phyloP scores from a whole-genome alignment of 2,329 filamentous ascomycete species.

The Arthrocladium fulminans region DNA sequence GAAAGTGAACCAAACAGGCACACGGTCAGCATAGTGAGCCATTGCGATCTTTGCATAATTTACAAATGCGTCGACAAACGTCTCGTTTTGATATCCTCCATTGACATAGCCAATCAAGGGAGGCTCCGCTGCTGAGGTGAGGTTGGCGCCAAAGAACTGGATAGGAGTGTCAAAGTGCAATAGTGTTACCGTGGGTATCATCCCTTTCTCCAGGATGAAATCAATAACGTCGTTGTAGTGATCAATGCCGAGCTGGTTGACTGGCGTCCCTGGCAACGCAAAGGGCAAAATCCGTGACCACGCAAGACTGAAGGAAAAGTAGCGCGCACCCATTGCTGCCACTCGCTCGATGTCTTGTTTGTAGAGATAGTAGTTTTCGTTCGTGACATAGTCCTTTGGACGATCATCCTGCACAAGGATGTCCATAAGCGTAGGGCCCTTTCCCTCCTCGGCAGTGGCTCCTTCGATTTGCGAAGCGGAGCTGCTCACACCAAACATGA shows the following conservation, averaged over 20 bases:
- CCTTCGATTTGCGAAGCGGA: slow-evolving; percentile 40
- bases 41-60: slow-evolving; percentile 34
- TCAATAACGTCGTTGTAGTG: slow-evolving; percentile 44
- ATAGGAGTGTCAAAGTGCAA: slow-evolving; percentile 18
- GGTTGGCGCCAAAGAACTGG: slow-evolving; percentile 16
- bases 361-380: slow-evolving; percentile 44
- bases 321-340: slow-evolving; percentile 31
- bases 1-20: slow-evolving; percentile 36
- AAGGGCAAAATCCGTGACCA: slow-evolving; percentile 45
- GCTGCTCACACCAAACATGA: slow-evolving; percentile 37
- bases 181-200: slow-evolving; percentile 39
- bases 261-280: slow-evolving; percentile 32
- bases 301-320: slow-evolving; percentile 39
- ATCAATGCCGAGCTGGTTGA: slow-evolving; percentile 39
- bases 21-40: slow-evolving; percentile 31
- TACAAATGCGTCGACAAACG: slow-evolving; percentile 24
- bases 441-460: slow-evolving; percentile 33
- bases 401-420: slow-evolving; percentile 28
- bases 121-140: slow-evolving; percentile 9
- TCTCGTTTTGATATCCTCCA: slow-evolving; percentile 27
- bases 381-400: slow-evolving; percentile 40
- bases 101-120: slow-evolving; percentile 19
- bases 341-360: slow-evolving; percentile 38
- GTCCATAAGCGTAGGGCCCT: slow-evolving; percentile 31
- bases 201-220: slow-evolving; percentile 34